Conservation (phyloP, 495 filamentous ascomycete genomes). For the Parachaetomium inaequale region DNA sequence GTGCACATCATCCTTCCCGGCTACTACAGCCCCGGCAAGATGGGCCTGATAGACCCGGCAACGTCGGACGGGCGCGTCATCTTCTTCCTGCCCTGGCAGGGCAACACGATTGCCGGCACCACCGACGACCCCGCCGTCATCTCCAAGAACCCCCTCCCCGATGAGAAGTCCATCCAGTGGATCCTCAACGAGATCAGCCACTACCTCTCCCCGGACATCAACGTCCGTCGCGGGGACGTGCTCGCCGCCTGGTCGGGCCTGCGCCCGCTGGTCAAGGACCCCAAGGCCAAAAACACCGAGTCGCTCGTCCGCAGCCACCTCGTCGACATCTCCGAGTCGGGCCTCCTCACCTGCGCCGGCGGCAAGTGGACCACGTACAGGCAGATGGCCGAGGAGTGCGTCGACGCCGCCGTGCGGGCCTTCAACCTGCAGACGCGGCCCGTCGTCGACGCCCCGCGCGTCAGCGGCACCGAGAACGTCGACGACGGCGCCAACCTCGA, state of each 20-base stretch:
- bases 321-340: conserved; percentile 78
- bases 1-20: conserved; percentile 94
- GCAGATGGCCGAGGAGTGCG: conserved; percentile 97
- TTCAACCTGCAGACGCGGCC: conserved; percentile 68
- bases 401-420: conserved; percentile 78
- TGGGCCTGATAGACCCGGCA: conserved; percentile 92
- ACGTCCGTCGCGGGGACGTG: conserved; percentile 88
- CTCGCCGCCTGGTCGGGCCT: conserved; percentile 96
- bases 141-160: conserved; percentile 76
- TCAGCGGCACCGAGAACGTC: conserved; percentile 72
- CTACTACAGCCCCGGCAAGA: conserved; percentile 90
- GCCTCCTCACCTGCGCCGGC: conserved; percentile 90
- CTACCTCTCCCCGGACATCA: conserved; percentile 91
- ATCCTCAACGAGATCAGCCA: conserved; percentile 86
- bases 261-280: conserved; percentile 88
- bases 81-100: conserved; percentile 99
- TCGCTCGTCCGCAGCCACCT: conserved; percentile 95
- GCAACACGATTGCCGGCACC: conserved; percentile 97
- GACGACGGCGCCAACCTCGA: conserved; percentile 74
- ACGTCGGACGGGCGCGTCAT: conserved; percentile 97
- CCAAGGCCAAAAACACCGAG: conserved; percentile 88
- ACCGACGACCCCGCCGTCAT: conserved; percentile 86
- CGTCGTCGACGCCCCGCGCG: conserved; percentile 58
- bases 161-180: conserved; percentile 94
- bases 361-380: conserved; percentile 99